Evolutionary conservation across 2,329 filamentous ascomycete genomes (phyloP), one percentile per base, ranked within the genome.

Genomic region (Fusarium denticulatum): DNA sequence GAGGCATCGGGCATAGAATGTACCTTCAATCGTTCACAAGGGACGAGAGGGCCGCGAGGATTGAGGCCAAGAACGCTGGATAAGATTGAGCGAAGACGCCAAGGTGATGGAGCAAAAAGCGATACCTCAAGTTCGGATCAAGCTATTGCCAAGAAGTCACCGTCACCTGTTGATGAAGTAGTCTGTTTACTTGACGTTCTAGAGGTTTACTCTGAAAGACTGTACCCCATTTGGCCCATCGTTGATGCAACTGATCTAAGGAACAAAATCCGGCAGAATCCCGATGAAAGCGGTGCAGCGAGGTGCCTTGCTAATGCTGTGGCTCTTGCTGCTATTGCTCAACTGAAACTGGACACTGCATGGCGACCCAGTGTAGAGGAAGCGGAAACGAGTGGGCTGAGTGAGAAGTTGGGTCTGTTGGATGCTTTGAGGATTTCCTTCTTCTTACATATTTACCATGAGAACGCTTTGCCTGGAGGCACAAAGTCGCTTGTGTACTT

Each of bases 161-260:
- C 76, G 47, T 55, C 76, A 45, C 40, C 64, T 34, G 22, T 71
- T 40, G 53, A 76, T 37, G 72, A 59, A 74, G 74, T 66, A 73
- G 82, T 42, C 71, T 81, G 49, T 65, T 79, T 56, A 77, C 78
- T 70, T 36, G 57, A 62, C 22, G 73, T 77, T 6, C 78, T 87
- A 9, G 85, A 85, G 69, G 80, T 85, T 53, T 88, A 87, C 69
- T 83, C 83, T 7, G 81, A 86, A n/a, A 84, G 86, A 18, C 78
- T 88, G 50, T 88, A 86, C 57, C 86, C 86, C 2, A 84, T 88
- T 7, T 88, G 86, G 86, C 86, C 86, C 30, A 83, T 88, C 42
- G 82, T 88, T 46, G 82, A 85, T 43, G 83, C 86, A 32, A 81
- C 84, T 56, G 79, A 83, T 53, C 76, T 87, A 28, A 82, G 84